Base-by-base conservation (phyloP, 2,329 filamentous ascomycete species). In the Diplodia mutila region DNA sequence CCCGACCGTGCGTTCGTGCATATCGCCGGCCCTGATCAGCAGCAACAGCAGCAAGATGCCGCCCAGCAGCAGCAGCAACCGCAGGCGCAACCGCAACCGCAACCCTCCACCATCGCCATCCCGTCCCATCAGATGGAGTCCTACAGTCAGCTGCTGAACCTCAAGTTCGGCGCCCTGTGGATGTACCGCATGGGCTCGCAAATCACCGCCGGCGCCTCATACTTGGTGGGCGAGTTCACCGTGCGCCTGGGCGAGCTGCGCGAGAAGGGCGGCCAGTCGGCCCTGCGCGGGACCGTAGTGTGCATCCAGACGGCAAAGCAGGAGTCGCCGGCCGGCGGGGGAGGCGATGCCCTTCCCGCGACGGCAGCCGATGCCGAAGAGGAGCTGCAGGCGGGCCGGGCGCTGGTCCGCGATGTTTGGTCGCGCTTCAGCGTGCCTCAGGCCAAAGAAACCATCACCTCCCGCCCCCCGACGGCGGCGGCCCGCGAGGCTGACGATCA, bases 151-250 rank as follows among this genome's bases (percentile, higher is more conserved):
- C 64, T 71, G 18, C 53, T 71, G 32, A 66, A 37, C 25, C 46
- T 53, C 16, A 70, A 70, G n/a, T 67, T 70, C 39, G 66, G 55
- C 37, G 67, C 70, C 5, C 52, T 71, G 3, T 71, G 70, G 70
- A 64, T 52, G 21, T 68, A 64, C 21, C 61, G 66, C 32, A 65
- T 59, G 34, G 48, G 39, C 14, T 63, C 57, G 29, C 61, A 65
- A 18, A 42, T 71, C 18, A 37, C 39, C 14, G 49, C 52, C 27
- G 70, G 70, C 21, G 34, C 53, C 1, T 66, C 69, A 23, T 71
- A 69, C 64, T 37, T 34, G 4, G 21, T 68, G n/a, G 70, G 68
- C 18, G 69, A 68, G 4, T 68, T 65, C 37, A 54, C 55, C 1
- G 55, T 71, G 18, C 65, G 69, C 29, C 21, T 70, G 46, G 70